phyloP scores from a whole-genome alignment of 2,329 filamentous ascomycete species.

The Bipolaris victoriae region DNA sequence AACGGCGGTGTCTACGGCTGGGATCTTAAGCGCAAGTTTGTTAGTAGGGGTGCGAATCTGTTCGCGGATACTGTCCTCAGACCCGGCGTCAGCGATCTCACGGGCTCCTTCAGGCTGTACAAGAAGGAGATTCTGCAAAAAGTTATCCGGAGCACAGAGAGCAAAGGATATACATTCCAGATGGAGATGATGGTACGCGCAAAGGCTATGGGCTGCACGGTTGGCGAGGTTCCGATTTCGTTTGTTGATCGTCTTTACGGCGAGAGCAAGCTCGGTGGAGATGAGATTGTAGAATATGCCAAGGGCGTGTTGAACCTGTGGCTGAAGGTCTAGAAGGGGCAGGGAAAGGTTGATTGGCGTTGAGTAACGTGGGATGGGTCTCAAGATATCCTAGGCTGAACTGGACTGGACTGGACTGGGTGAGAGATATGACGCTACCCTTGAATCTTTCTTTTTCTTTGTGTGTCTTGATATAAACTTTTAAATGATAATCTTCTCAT shows the following conservation, averaged over 20 bases:
- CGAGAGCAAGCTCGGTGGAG: constrained; percentile 90
- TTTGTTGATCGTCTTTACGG: constrained; percentile 94
- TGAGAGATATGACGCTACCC: background rate
- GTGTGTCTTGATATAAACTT: constrained; percentile 9
- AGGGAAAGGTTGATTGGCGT: constrained; percentile 28
- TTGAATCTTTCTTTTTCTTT: constrained; percentile 9
- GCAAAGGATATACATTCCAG: constrained; percentile 98
- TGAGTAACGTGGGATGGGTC: constrained; percentile 28
- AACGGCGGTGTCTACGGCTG: constrained; percentile 89
- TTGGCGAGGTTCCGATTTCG: constrained; percentile 93
- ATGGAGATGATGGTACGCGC: constrained; percentile 99
- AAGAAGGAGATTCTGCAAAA: constrained; percentile 88
- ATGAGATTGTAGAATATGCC: constrained; percentile 96
- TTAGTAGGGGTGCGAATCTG: constrained; percentile 86
- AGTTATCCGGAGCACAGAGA: constrained; percentile 88
- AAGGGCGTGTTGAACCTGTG: constrained; percentile 64
- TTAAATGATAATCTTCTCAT: constrained; percentile 24
- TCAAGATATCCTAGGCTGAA: constrained; percentile 7
- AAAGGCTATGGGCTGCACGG: constrained; percentile 92
- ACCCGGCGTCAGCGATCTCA: constrained; percentile 93
- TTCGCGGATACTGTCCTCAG: constrained; percentile 94
- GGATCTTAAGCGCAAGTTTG: constrained; percentile 82
- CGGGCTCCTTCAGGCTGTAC: constrained; percentile 92
- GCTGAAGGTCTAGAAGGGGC: constrained; percentile 54
- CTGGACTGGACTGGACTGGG: background rate